phyloP scores from a whole-genome alignment of 1,139 yeast species.

The Zygoascus sp. region DNA sequence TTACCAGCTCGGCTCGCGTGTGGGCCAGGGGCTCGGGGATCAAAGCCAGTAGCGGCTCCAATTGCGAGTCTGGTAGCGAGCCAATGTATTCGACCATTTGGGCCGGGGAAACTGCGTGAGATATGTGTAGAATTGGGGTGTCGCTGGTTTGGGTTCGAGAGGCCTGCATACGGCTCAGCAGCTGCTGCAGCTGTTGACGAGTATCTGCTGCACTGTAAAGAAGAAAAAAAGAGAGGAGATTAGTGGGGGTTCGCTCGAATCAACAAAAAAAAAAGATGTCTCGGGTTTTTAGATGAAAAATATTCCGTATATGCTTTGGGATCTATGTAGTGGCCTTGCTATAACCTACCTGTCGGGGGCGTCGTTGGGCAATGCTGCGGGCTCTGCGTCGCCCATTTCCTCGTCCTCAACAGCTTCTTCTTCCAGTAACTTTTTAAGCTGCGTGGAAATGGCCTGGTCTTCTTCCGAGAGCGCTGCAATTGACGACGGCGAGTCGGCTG shows the following conservation, averaged over 20 bases:
- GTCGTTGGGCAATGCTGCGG: constrained; percentile 4
- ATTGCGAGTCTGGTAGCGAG: constrained; percentile 37
- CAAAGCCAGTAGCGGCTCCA: constrained; percentile 39
- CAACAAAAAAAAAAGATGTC: no score
- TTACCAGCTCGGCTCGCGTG: constrained; percentile 41
- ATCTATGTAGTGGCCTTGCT: not conserved
- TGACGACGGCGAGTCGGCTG: constrained; percentile 56
- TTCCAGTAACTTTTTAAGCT: constrained; percentile 51
- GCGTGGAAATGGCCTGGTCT: constrained; percentile 52
- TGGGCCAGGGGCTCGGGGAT: constrained; percentile 46
- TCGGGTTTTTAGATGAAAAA: no score
- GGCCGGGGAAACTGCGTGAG: constrained; percentile 42
- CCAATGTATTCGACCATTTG: constrained; percentile 42
- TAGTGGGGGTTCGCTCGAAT: no score
- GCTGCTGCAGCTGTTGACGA: constrained; percentile 1
- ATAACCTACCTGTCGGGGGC: constrained; percentile 12
- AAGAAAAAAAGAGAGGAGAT: not conserved
- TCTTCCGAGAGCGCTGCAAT: constrained; percentile 52
- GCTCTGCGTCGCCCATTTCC: constrained; percentile 11
- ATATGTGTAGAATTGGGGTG: constrained; percentile 30
- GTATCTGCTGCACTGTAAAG: not conserved
- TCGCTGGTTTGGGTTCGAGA: not conserved
- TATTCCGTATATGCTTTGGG: not conserved
- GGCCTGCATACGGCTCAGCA: not conserved
- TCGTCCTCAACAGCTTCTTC: constrained; percentile 40